phyloP scores from a whole-genome alignment of 2,329 filamentous ascomycete species.

The Fusarium humuli region DNA sequence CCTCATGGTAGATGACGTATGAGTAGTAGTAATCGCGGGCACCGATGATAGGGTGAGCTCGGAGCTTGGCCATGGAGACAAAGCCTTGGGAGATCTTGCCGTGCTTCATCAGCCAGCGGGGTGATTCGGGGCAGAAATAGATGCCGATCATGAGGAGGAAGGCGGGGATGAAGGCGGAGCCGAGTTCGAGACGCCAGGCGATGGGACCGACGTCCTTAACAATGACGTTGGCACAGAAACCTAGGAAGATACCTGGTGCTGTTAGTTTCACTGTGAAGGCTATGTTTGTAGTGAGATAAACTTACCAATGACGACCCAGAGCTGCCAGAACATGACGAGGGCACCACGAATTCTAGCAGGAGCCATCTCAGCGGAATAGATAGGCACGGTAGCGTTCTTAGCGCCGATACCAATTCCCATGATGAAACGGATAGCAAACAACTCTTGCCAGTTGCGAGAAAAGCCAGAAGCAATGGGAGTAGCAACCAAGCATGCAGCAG shows the following conservation, averaged over 20 bases:
- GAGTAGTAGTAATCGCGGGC: slow-evolving; percentile 71
- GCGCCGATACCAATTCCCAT: slow-evolving; percentile 77
- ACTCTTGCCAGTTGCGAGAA: slow-evolving; percentile 73
- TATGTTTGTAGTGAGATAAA: rapidly evolving
- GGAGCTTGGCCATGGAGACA: slow-evolving; percentile 62
- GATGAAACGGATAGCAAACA: slow-evolving; percentile 74
- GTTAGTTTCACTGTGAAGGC: rapidly evolving
- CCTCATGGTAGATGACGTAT: slow-evolving; percentile 57
- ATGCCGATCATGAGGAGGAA: slow-evolving; percentile 65
- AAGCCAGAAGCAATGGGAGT: slow-evolving; percentile 73
- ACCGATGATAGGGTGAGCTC: slow-evolving; percentile 66
- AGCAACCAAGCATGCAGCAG: slow-evolving; percentile 77
- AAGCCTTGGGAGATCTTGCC: slow-evolving; percentile 70
- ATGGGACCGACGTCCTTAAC: slow-evolving; percentile 43
- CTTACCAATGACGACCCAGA: slow-evolving; percentile 70
- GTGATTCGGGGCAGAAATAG: slow-evolving; percentile 73
- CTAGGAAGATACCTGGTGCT: slow-evolving; percentile 54
- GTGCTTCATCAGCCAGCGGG: slow-evolving; percentile 75
- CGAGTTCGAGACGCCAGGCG: slow-evolving; percentile 61
- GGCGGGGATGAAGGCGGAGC: slow-evolving; percentile 70
- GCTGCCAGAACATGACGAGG: slow-evolving; percentile 84
- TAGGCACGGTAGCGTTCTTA: slow-evolving; percentile 74
- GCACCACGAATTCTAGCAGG: slow-evolving; percentile 77
- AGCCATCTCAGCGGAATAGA: slow-evolving; percentile 79
- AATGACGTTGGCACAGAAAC: slow-evolving; percentile 53